Evolutionary conservation across 2,329 filamentous ascomycete species (phyloP), one percentile per base, ranked within the genome.

Genomic region (Catunica adiposa): DNA sequence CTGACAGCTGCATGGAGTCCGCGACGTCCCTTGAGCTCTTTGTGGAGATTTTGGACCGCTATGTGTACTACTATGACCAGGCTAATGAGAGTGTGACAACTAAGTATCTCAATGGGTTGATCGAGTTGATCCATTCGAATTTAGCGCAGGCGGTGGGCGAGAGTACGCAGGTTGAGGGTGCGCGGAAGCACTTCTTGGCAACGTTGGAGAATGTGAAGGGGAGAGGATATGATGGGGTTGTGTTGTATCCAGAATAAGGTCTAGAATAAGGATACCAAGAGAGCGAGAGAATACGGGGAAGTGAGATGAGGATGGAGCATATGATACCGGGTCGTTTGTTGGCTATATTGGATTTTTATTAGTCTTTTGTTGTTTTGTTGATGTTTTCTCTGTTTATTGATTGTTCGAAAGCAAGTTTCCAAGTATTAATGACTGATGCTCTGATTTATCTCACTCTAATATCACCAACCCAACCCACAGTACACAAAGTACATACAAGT

Each of bases 1-100:
- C 92, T 1, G 92, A 98, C 69, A 94, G 92, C 5, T 98, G 92
- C 71, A 98, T 98, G 92, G 94, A 98, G 69, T 92, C 89, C 6
- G 88, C 89, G 5, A 89, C 96, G 3, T 96, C 89, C 2, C 92
- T 98, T 50, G 94, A 98, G 70, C 77, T 98, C 51, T 98, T 98
- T 69, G 90, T 98, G 57, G 92, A 98, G 71, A 98, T 98, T 60
- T 73, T 98, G 56, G 96, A 98, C 68, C 82, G 92, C 68, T 98
- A 98, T 67, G 89, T 97, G 54, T 98, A 98, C 69, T 98, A 97
- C 73, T 98, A 96, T 71, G 92, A 98, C 69, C 90, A 98, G 68
- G 88, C 95, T 66, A 98, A 98, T 69, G 92, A 98, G 71, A 89
- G 89, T 61, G 92, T 98, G 40, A 98, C 92, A 3, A 96, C 85